A percentile compares a stretch with the other conserved stretches of the same genome.
phyloP scores from a whole-genome alignment of 2,329 filamentous ascomycete genomes.

The Gyromitra esculenta region DNA sequence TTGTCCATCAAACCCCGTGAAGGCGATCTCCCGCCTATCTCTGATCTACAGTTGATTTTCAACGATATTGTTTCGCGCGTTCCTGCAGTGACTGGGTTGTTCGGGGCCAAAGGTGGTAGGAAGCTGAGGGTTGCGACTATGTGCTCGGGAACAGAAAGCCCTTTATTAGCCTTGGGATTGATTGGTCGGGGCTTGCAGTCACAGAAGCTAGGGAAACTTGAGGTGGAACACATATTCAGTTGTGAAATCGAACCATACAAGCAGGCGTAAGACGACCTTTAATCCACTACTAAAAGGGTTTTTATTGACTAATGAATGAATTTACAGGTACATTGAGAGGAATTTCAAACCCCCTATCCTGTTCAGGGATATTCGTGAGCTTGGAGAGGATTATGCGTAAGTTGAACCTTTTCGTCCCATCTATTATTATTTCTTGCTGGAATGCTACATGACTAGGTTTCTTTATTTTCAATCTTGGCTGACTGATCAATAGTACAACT shows the following conservation, averaged over 20 bases:
- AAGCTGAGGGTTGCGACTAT: slow-evolving; percentile 72
- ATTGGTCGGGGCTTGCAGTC: slow-evolving; percentile 64
- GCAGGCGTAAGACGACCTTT: slow-evolving; percentile 63
- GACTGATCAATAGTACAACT: slow-evolving; percentile 66
- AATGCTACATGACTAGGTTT: slow-evolving; percentile 18
- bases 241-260: slow-evolving; percentile 73
- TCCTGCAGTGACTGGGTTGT: slow-evolving; percentile 59
- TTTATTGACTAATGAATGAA: slow-evolving; percentile 20
- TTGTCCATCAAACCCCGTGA: slow-evolving; percentile 43
- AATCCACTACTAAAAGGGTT: background rate
- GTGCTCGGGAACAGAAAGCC: slow-evolving; percentile 81
- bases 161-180: slow-evolving; percentile 72
- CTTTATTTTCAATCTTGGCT: slow-evolving; percentile 17
- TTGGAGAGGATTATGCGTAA: slow-evolving; percentile 65
- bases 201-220: slow-evolving; percentile 60
- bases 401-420: slow-evolving; percentile 57
- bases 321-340: slow-evolving; percentile 65
- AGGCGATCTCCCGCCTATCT: slow-evolving; percentile 53
- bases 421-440: background rate
- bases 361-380: slow-evolving; percentile 70
- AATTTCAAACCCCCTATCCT: slow-evolving; percentile 68
- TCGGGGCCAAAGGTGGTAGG: slow-evolving; percentile 60
- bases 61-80: slow-evolving; percentile 62
- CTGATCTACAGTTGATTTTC: slow-evolving; percentile 62
- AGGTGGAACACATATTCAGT: slow-evolving; percentile 69